Conservation (phyloP, 768 basidiomycete species). For the Boletus barrowsii region DNA sequence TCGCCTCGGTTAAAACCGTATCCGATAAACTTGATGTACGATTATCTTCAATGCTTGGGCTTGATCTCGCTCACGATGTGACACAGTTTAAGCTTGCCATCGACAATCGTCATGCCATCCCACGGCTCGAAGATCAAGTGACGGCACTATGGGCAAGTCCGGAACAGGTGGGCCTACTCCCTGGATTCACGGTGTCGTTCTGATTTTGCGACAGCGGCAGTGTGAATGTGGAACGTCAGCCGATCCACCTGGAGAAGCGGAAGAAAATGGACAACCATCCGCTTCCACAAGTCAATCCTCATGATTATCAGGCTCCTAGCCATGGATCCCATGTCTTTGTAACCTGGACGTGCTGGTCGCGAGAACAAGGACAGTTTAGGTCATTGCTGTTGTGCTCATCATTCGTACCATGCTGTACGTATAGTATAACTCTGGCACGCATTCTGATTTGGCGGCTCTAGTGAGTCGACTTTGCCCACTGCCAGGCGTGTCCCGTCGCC, state of each 20-base stretch:
- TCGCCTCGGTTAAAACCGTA: slow-evolving; percentile 6
- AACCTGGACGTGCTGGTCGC: slow-evolving; percentile 1
- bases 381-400: not conserved
- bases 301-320: not conserved
- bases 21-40: slow-evolving; percentile 8
- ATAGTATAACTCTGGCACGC: too few relatives aligned
- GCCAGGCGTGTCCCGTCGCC: too few relatives aligned
- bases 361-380: not conserved
- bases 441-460: too few relatives aligned
- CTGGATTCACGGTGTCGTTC: not conserved
- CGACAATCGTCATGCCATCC: slow-evolving; percentile 4
- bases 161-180: not conserved
- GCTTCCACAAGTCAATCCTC: not conserved
- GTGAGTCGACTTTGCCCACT: not conserved
- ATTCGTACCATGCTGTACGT: not conserved
- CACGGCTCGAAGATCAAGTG: slow-evolving; percentile 11
- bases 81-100: slow-evolving; percentile 13
- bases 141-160: not conserved
- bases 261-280: not conserved
- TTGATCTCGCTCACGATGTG: not conserved
- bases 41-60: not conserved
- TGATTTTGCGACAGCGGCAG: slow-evolving; percentile 6
- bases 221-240: slow-evolving; percentile 2
- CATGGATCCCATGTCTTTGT: not conserved
- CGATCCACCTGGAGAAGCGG: not conserved